phyloP scores from a whole-genome alignment of 108 stramenopile genomes.

The Nitzschia palea region DNA sequence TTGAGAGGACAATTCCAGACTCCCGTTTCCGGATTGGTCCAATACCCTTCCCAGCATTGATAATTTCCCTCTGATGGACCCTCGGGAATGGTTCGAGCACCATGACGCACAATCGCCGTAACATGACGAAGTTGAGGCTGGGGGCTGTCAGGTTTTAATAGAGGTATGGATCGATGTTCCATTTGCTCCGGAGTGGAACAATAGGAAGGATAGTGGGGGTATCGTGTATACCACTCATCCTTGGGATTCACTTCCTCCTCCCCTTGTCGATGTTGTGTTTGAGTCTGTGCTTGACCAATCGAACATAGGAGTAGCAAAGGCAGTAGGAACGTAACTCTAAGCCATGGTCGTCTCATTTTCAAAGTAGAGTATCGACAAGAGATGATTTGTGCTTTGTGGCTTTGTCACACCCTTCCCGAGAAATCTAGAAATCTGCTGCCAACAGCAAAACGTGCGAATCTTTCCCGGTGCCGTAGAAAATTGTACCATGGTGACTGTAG shows the following conservation, averaged over 20 bases:
- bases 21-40: slow-evolving; percentile 37
- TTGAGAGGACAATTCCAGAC: slow-evolving; percentile 76
- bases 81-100: slow-evolving; percentile 76
- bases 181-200: slow-evolving; percentile 79
- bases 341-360: neutral
- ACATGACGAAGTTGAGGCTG: slow-evolving; percentile 62
- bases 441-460: too few relatives aligned
- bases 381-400: too few relatives aligned
- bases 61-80: slow-evolving; percentile 45
- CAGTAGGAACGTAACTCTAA: neutral
- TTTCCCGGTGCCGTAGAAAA: too few relatives aligned
- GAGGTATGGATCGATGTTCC: slow-evolving; percentile 58
- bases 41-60: slow-evolving; percentile 47
- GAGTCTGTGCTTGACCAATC: neutral
- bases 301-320: neutral
- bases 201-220: slow-evolving; percentile 67
- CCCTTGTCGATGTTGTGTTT: neutral
- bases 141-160: slow-evolving; percentile 18
- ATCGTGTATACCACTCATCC: slow-evolving; percentile 45
- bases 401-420: too few relatives aligned
- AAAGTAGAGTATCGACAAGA: too few relatives aligned
- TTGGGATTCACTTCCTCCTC: neutral
- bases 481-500: too few relatives aligned
- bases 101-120: slow-evolving; percentile 81
- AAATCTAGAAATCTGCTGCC: too few relatives aligned